Percentiles rank a stretch among this genome's conserved stretches.
Evolutionary conservation across 2,329 filamentous ascomycete species (phyloP).

Genomic region (Cordyceps cicadae): DNA sequence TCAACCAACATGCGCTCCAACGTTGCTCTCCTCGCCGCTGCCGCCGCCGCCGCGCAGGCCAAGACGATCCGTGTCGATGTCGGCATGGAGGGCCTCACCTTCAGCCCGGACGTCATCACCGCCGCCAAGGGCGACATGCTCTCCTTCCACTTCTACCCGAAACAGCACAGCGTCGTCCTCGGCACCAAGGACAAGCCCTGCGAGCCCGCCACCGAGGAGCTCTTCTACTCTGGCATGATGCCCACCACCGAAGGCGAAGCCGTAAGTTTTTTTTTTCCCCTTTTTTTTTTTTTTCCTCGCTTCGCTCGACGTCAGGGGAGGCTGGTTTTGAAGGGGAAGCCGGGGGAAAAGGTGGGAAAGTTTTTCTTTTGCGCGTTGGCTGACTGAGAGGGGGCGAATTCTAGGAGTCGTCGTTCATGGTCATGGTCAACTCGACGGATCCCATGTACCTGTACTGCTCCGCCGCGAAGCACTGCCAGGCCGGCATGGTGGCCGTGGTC

Average conservation of each 20-base stretch:
- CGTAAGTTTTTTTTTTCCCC: neutral
- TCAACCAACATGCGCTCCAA: constrained; percentile 6
- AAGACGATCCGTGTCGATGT: constrained; percentile 31
- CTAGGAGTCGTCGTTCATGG: constrained; percentile 14
- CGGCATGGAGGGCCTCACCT: constrained; percentile 33
- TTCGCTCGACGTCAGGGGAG: constrained; percentile 1
- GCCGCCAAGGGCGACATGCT: constrained; percentile 40
- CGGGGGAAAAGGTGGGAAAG: too few relatives aligned
- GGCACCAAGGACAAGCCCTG: constrained; percentile 42
- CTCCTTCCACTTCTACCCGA: constrained; percentile 45
- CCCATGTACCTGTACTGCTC: constrained; percentile 25
- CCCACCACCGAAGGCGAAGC: neutral
- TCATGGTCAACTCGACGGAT: constrained; percentile 22
- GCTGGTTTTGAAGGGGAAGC: too few relatives aligned
- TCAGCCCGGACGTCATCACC: constrained; percentile 35
- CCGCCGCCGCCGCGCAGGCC: constrained; percentile 16
- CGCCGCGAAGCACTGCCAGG: constrained; percentile 21
- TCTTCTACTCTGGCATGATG: constrained; percentile 8
- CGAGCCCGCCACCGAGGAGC: constrained; percentile 22
- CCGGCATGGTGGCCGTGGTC: constrained; percentile 15
- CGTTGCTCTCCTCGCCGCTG: neutral
- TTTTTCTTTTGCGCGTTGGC: too few relatives aligned
- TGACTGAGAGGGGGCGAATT: neutral
- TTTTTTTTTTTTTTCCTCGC: neutral
- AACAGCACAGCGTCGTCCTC: constrained; percentile 42